Evolutionary conservation across 371 early-diverging fungal species (phyloP), one percentile per base, ranked within the genome.

Genomic region (Lichtheimia corymbifera): DNA sequence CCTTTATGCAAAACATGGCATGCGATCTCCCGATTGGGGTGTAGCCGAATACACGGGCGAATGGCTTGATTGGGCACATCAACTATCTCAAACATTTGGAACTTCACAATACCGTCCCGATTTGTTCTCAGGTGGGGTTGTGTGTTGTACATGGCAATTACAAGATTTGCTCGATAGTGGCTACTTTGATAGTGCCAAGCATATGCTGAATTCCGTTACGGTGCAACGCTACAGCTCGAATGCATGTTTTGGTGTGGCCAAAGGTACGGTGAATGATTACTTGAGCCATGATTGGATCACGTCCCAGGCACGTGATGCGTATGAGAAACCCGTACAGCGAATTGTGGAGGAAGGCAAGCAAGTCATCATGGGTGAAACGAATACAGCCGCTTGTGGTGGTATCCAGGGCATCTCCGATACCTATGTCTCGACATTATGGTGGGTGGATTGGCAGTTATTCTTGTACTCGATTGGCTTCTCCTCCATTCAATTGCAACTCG

Each of bases 311-410:
- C 55, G 55, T 6, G 22, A 47, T 25, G 17, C 41, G 22, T 62
- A 62, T 56, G 41, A 20, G 14, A 50, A 55, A 25, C 25, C 55
- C 2, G 56, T 50, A 1, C 24, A 50, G n/a, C 15, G 22, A 13
- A 28, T 50, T 7, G 55, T 42, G 4, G 30, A 11, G 3, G 22
- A 41, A 11, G 56, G 56, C 18, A 62, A 62, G 28, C 25, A 50
- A 30, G 22, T 62, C 14, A 56, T 62, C 24, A 62, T 62, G 62
- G 62, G 62, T 14, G 62, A 62, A 55, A 62, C 62, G 15, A 62
- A 62, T n/a, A 55, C 62, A 4, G 62, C 62, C 5, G 62, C 62
- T 4, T 62, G 62, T 55, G 55, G 62, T 2, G 62, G 62, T 56
- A 45, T 62, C 15, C 41, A 49, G 14, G 56, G 56, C 11, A 55